These are phyloP conservation scores for Trametes versicolor DNA, from an alignment of 1,284 basidiomycete species.

Conservation along the genomic window DNA sequence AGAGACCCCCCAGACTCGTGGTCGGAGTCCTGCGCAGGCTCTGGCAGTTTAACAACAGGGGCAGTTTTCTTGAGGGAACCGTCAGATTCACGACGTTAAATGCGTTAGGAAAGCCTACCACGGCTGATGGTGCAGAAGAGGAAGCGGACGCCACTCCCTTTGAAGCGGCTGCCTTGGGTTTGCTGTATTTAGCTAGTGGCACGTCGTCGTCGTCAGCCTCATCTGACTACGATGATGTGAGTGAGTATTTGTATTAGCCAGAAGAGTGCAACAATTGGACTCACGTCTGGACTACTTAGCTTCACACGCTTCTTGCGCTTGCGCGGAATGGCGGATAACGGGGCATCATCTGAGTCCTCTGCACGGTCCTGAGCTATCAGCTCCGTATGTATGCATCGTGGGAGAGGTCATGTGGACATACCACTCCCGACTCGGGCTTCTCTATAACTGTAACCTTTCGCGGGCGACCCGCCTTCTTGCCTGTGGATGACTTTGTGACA, in stretches of 20 bases:
- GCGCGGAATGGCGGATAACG: slow-evolving; percentile 13
- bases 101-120: not conserved
- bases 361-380: slow-evolving; percentile 8
- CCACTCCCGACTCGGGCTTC: slow-evolving; percentile 6
- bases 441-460: slow-evolving; percentile 6
- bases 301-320: slow-evolving; percentile 29
- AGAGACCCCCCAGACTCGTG: slow-evolving; percentile 35
- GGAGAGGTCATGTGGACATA: not conserved
- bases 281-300: not conserved
- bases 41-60: not conserved
- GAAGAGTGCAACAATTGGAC: slow-evolving; percentile 5
- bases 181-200: slow-evolving; percentile 19
- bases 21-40: slow-evolving; percentile 4
- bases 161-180: slow-evolving; percentile 8
- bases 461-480: slow-evolving; percentile 21
- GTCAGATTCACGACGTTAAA: not conserved
- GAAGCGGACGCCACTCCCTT: slow-evolving; percentile 1
- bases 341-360: slow-evolving; percentile 20
- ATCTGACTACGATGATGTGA: slow-evolving; percentile 6
- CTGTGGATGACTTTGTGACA: not conserved
- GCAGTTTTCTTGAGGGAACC: not conserved
- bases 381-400: slow-evolving; percentile 10
- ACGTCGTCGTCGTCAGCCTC: slow-evolving; percentile 25
- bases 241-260: not conserved
- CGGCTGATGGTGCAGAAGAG: not conserved